Base-by-base conservation (phyloP, 257 asterid genomes). In the Solanum arcanum region DNA sequence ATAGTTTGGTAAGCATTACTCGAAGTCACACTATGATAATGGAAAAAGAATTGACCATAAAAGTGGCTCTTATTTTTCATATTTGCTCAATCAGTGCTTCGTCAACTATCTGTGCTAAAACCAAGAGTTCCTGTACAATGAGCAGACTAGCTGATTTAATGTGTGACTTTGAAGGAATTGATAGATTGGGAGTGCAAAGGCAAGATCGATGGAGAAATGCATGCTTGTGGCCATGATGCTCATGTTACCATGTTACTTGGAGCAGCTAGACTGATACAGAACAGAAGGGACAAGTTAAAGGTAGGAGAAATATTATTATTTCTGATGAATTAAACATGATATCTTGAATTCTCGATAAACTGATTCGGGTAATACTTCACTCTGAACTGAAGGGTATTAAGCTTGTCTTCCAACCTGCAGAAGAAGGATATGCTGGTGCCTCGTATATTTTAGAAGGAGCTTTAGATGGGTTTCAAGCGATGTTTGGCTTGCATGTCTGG, bases 141-240 rank as follows among this genome's bases (percentile, higher is more conserved):
- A 9, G 14, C 73, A 10, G 86, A 42, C 85, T 85, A 68, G 39
- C 74, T 73, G 72, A 69, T 86, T 39, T 46, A 7, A 56, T 39
- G 6, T 60, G 66, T 88, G 74, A 13, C 68, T 85, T 69, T 86
- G 66, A 78, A 96, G 99, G 99, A 96, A 91, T 88, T 90, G 90
- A 98, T 95, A 52, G 98, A 96, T 31, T 96, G 98, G 99, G 98
- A 95, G 91, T 96, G 91, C 72, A 95, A 94, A 92, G 95, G 98
- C 94, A 95, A 94, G 92, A 85, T 92, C 20, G 86, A 92, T 76
- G 99, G 98, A 23, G 93, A 93, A 92, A 96, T 96, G 99, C 98
- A 95, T 86, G 98, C 99, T 7, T 96, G 98, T 87, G 99, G 98
- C 86, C 99, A 96, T 46, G 99, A 96, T 90, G 98, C 96, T 89